Base-by-base conservation (phyloP, 352 stramenopile species). In the Blastocystis sp. region DNA sequence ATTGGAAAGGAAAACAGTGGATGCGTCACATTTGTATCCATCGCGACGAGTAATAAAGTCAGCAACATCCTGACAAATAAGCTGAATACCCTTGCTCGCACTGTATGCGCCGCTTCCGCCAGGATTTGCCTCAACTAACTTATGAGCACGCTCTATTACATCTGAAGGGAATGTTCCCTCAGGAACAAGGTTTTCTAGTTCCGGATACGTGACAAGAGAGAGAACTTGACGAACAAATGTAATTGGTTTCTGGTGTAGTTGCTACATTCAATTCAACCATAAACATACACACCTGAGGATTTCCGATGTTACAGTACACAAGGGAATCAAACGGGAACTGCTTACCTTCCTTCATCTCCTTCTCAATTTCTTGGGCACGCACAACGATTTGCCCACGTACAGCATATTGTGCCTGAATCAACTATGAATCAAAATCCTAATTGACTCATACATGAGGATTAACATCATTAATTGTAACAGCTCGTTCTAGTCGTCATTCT, bases 1-100 rank as follows among this genome's bases (percentile, higher is more conserved):
- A 77, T 98, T 96, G 42, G 96, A 98, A 64, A 99, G 93, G 91
- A 96, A 99, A 69, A 99, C 98, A 90, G 96, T 93, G 60, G 98
- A 95, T 1, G 95, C 93, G 87, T 98, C 93, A 56, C 94, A 92
- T 24, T 94, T 91, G 91, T 98, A 93, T 79, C 94, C 94, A 77
- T 98, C 95, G 56, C 95, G 94, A 57, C 92, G 90, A 80, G 94
- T 84, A 58, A 98, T 91, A 88, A 97, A 98, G 57, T 92, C 92
- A 4, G 94, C 95, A 19, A 98, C 93, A 82, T 98, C 94, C 75
- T 97, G 90, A 1, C 95, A 94, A 68, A 98, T 93, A 27, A 94
- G 87, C 33, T 92, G 90, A 0, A 95, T 92, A 75, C 95, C 95
- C 90, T 97, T 95, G 90, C 93, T 96, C 91, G 97, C 94, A 75